A percentile compares a stretch with the other conserved stretches of the same genome.
Evolutionary conservation across 768 basidiomycete genomes (phyloP).

Genomic region (Suillus spraguei): DNA sequence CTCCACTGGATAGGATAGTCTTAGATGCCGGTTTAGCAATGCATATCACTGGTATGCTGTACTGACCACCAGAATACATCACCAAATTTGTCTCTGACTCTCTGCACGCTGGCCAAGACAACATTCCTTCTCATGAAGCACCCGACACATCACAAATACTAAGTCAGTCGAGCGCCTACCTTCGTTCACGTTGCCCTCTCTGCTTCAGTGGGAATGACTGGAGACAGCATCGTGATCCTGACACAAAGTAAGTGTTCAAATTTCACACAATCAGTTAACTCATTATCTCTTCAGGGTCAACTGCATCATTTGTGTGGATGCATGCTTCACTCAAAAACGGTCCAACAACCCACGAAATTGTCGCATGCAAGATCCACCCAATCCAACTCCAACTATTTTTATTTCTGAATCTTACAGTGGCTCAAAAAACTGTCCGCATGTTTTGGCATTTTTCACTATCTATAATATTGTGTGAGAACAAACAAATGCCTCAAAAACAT

Average conservation of each 20-base stretch:
- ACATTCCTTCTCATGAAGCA: background rate
- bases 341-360: slow-evolving; percentile 2
- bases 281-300: slow-evolving; percentile 1
- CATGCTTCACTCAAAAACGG: slow-evolving; percentile 37
- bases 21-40: slow-evolving; percentile 26
- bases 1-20: slow-evolving; percentile 20
- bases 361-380: slow-evolving; percentile 1
- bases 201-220: slow-evolving; percentile 29
- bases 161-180: slow-evolving; percentile 20
- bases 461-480: too few species aligned
- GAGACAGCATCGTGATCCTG: background rate
- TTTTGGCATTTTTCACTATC: too few species aligned
- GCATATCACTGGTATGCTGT: slow-evolving; percentile 24
- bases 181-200: slow-evolving; percentile 25
- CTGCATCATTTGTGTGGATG: slow-evolving; percentile 31
- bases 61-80: slow-evolving; percentile 1
- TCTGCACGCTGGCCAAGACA: background rate
- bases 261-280: background rate
- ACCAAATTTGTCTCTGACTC: background rate
- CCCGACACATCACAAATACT: background rate
- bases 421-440: too few species aligned
- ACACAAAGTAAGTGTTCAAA: background rate
- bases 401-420: too few species aligned
- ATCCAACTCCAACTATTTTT: slow-evolving; percentile 1
- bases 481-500: too few species aligned